Evolutionary conservation across 176 grass and related monocot genomes (phyloP).

Genomic region (Bothriochloa decipiens): DNA sequence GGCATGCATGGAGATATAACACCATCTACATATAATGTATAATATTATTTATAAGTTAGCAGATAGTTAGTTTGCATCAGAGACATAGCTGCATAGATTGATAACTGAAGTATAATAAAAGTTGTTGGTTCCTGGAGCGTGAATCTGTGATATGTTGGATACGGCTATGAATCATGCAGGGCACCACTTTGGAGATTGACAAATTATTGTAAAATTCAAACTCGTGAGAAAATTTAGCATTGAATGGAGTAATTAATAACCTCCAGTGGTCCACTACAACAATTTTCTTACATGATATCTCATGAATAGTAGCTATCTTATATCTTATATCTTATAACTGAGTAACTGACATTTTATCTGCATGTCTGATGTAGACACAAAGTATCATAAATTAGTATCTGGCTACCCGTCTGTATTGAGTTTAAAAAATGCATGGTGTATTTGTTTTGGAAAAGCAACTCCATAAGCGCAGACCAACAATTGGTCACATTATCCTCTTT

Average conservation of each 20-base stretch:
- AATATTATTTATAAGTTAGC: background rate
- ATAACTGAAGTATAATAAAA: background rate
- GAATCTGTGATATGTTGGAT: background rate
- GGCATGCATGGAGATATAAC: background rate
- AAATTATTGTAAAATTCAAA: background rate
- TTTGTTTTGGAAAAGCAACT: background rate
- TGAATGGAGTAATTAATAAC: background rate
- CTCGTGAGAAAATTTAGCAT: background rate
- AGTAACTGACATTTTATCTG: background rate
- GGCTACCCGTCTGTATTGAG: background rate
- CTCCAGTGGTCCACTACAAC: background rate
- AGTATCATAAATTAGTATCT: background rate
- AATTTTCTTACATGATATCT: background rate
- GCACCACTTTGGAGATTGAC: no score
- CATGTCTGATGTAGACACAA: background rate
- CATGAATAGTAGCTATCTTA: background rate
- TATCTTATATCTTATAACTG: constrained; percentile 5
- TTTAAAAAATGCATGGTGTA: background rate
- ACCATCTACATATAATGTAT: background rate
- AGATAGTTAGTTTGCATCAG: background rate
- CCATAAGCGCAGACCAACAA: background rate
- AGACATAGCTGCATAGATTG: background rate
- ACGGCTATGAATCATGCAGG: background rate
- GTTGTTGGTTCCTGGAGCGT: background rate
- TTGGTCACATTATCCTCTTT: background rate